Conservation (phyloP, 1,284 basidiomycete genomes). For the Tilletiaria anomala region DNA sequence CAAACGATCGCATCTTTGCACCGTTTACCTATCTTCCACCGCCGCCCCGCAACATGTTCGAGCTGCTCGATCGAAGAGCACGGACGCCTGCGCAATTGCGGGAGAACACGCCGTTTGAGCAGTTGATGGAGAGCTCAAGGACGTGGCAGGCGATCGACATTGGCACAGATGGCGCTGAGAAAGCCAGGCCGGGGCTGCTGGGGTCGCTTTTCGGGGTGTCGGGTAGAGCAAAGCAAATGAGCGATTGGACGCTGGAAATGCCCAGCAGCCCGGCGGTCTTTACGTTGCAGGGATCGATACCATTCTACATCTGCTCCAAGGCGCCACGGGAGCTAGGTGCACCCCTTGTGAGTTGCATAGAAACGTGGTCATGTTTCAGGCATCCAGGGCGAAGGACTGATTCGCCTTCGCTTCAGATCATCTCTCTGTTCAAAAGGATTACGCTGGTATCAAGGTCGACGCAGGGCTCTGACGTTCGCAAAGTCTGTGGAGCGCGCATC, state of each 20-base stretch:
- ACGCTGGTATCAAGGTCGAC: too few species aligned
- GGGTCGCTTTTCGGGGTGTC: not conserved
- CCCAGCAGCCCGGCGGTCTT: not conserved
- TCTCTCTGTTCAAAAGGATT: too few species aligned
- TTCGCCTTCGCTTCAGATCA: too few species aligned
- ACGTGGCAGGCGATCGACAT: conserved; percentile 4
- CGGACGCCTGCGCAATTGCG: conserved; percentile 10
- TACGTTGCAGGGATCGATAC: not conserved
- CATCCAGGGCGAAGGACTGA: too few species aligned
- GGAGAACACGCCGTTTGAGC: conserved; percentile 4
- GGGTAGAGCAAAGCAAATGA: too few species aligned
- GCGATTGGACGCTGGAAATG: not conserved
- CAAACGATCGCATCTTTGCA: conserved; percentile 24
- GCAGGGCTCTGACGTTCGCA: too few species aligned
- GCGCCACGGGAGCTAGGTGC: not conserved
- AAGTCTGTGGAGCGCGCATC: too few species aligned
- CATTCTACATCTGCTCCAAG: not conserved
- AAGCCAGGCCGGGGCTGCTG: not conserved
- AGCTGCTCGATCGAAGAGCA: conserved; percentile 9
- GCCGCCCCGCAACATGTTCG: conserved; percentile 8
- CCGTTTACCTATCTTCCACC: conserved; percentile 30
- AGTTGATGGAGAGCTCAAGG: conserved; percentile 3
- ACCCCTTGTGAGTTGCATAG: too few species aligned
- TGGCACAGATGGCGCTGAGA: not conserved
- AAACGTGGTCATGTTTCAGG: too few species aligned